Evolutionary conservation across 2,329 filamentous ascomycete genomes (phyloP), one percentile per base, ranked within the genome.

Genomic region (Fonsecaea multimorphosa): DNA sequence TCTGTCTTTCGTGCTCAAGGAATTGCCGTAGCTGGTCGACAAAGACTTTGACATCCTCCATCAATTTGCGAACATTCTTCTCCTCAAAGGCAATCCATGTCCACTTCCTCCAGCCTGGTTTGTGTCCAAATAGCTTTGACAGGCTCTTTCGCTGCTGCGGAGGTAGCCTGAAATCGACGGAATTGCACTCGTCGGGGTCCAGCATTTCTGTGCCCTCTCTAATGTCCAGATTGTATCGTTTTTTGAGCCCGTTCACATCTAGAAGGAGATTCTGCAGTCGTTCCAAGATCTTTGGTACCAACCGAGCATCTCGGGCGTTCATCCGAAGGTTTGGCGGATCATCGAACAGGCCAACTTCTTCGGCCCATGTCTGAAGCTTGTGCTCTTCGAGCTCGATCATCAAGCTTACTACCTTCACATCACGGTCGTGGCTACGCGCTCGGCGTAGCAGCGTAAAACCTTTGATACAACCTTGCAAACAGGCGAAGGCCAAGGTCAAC

Each of bases 401-500:
- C 16, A 54, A 19, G 27, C 52, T 54, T 16, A 54, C 52, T 27
- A 24, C 52, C 19, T 14, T n/a, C 8, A 54, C 31, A 34, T 54
- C 52, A 54, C 52, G 52, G 14, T 34, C 52, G 19, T 54, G 31
- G 52, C 52, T 54, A 9, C 27, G 27, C 27, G 52, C 52, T 12
- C 31, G 27, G 6, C 52, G 31, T 34, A 54, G 14, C 27, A 54
- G 52, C 14, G 52, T 54, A 22, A 32, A 54, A 1, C 52, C 52
- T 54, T 54, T 54, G 52, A 54, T 54, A 22, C 52, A 54, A 9
- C 52, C 52, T 34, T 54, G 52, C 16, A 54, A n/a, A 34, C 52
- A 54, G 31, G 52, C 14, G 19, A 54, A 54, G 52, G 52, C n/a
- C 52, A 54, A 12, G 52, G 52, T 54, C 52, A 54, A 34, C 27